Percentiles rank a stretch among this genome's conserved stretches.
Evolutionary conservation across 305 asterid genomes (phyloP).

Genomic region (Fraxinus paxiana): DNA sequence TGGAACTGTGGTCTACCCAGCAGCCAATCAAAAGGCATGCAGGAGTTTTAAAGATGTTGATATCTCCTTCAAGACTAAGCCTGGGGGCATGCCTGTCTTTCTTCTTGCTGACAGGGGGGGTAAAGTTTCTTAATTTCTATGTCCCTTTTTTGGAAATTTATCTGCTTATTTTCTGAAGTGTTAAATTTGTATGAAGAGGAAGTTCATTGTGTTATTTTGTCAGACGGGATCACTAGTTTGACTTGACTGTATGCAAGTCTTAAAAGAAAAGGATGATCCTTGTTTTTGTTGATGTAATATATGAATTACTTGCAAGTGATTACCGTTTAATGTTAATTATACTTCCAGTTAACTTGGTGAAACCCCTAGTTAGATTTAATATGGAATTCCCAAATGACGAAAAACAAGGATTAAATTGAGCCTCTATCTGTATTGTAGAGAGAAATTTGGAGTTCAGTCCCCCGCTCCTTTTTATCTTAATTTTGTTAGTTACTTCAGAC

Average conservation of each 20-base stretch:
- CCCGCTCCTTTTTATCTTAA: background rate
- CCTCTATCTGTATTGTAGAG: background rate
- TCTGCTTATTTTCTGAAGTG: background rate
- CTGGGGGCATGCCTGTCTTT: slow-evolving; percentile 82
- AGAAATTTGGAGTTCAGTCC: background rate
- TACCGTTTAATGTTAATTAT: background rate
- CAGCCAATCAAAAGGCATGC: slow-evolving; percentile 66
- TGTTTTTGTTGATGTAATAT: background rate
- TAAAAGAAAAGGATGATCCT: background rate
- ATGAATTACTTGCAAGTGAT: background rate
- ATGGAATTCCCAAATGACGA: background rate
- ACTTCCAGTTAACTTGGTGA: background rate
- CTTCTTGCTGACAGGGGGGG: slow-evolving; percentile 91
- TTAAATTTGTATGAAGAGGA: background rate
- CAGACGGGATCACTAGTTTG: background rate
- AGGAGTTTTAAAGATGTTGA: slow-evolving; percentile 43
- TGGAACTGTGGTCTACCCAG: slow-evolving; percentile 74
- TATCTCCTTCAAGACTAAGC: slow-evolving; percentile 53
- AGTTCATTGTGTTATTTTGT: background rate
- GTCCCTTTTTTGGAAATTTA: background rate
- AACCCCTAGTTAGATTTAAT: background rate
- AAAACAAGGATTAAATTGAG: background rate
- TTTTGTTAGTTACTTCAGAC: background rate
- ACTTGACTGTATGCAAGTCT: background rate
- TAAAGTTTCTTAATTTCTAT: slow-evolving; percentile 22